A percentile compares a stretch with the other conserved stretches of the same genome.
Evolutionary conservation across 176 grass and related monocot genomes (phyloP).

Genomic region (Carex littledalei): DNA sequence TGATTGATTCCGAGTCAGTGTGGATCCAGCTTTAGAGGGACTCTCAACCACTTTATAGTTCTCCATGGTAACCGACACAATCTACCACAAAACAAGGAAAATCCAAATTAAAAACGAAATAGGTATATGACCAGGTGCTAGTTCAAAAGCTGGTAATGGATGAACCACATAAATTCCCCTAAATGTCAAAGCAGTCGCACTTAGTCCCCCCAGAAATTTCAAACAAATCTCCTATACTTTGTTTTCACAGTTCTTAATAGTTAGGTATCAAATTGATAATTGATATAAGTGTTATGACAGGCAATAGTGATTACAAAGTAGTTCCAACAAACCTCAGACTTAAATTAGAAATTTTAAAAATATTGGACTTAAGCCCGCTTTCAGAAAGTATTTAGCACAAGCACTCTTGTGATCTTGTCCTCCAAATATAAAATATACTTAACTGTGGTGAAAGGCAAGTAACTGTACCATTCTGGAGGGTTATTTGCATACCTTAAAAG

Average conservation of each 20-base stretch:
- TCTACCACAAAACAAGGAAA: constrained; percentile 4
- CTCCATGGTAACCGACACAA: constrained; percentile 22
- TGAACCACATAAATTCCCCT: background rate
- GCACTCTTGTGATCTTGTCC: background rate
- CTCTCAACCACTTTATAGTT: constrained; percentile 5
- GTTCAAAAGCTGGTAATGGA: background rate
- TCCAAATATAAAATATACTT: background rate
- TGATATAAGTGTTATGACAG: background rate
- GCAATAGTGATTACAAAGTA: background rate
- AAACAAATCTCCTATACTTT: background rate
- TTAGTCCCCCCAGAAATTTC: background rate
- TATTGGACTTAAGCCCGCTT: background rate
- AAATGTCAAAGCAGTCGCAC: background rate
- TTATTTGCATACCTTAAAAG: background rate
- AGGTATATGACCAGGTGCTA: background rate
- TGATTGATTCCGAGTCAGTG: background rate
- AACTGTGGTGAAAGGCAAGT: background rate
- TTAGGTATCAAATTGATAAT: background rate
- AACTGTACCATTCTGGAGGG: background rate
- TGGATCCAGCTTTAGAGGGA: background rate
- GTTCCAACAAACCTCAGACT: background rate
- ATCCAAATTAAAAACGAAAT: background rate
- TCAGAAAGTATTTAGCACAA: background rate
- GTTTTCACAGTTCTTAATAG: background rate
- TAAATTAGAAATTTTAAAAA: background rate